Conservation (phyloP, 345 rosid species). For the Euclidium syriacum region DNA sequence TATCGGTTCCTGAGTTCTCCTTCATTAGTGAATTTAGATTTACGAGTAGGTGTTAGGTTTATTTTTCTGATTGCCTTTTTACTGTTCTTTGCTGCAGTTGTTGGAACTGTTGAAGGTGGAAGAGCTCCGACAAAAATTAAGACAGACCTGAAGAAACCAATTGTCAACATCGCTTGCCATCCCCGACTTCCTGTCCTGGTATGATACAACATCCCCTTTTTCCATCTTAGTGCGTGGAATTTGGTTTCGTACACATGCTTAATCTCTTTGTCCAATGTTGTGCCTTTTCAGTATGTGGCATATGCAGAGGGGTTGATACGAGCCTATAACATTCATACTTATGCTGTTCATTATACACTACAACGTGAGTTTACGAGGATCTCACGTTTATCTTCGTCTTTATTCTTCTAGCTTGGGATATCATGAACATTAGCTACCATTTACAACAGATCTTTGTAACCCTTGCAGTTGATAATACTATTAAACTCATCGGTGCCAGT, state of each 20-base stretch:
- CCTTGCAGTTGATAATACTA: constrained; percentile 86
- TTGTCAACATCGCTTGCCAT: constrained; percentile 94
- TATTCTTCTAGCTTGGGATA: background rate
- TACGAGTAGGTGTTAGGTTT: background rate
- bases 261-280: background rate
- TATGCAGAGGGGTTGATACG: constrained; percentile 97
- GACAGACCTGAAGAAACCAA: constrained; percentile 92
- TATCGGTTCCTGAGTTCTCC: background rate
- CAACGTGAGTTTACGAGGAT: constrained; percentile 56
- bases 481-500: constrained; percentile 89
- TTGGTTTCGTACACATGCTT: background rate
- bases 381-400: background rate
- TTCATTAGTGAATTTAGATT: background rate
- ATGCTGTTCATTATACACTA: constrained; percentile 86
- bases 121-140: constrained; percentile 91
- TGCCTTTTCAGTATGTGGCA: constrained; percentile 78
- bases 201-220: constrained; percentile 3
- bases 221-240: background rate
- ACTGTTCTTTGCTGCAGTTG: constrained; percentile 45
- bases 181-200: constrained; percentile 98
- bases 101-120: constrained; percentile 98
- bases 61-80: background rate
- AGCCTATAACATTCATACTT: constrained; percentile 92
- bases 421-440: constrained; percentile 12
- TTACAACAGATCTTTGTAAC: background rate